Evolutionary conservation across 305 asterid species (phyloP), one percentile per base, ranked within the genome.

Genomic region (Fraxinus baroniana): DNA sequence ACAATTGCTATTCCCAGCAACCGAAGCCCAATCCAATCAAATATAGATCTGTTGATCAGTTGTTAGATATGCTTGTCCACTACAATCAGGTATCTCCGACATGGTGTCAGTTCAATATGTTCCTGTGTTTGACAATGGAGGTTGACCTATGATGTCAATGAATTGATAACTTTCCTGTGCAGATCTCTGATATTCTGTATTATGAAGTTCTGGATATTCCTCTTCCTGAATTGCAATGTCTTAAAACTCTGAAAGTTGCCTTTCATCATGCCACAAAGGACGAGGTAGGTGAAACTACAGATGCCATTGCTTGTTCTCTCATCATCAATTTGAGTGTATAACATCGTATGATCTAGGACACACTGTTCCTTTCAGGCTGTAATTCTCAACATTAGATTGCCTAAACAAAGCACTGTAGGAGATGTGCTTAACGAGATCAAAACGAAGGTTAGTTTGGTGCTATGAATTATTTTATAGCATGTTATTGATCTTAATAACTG

Each of bases 181-280:
- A 91, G 97, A 86, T 91, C 72, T 91, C 94, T 46, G 93, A 92
- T 89, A 88, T 91, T 85, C 82, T 93, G 83, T 93, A 93, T 81
- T 92, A 90, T 83, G 95, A 92, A 88, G 93, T 93, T 85, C 87
- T 93, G 87, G 97, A 93, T 86, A 90, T 93, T 71, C 97, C 97
- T 82, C 91, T 93, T 87, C 97, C 97, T 76, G 97, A 93, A 77
- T 83, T 93, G 91, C 97, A 93, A 85, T 85, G 95, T 79, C 90
- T 93, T 78, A 92, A 92, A 89, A 91, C 94, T 17, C 90, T 93
- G 75, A 91, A 93, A 88, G 94, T 93, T 70, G 92, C 92, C 39
- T 93, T 90, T 80, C 90, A 92, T 87, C 90, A 87, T 83, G 91
- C 94, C 37, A 89, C 90, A 37, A 92, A 92, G 87, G 95, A 92